Conservation (phyloP, 345 rosid genomes). For the Cardamine resedifolia region DNA sequence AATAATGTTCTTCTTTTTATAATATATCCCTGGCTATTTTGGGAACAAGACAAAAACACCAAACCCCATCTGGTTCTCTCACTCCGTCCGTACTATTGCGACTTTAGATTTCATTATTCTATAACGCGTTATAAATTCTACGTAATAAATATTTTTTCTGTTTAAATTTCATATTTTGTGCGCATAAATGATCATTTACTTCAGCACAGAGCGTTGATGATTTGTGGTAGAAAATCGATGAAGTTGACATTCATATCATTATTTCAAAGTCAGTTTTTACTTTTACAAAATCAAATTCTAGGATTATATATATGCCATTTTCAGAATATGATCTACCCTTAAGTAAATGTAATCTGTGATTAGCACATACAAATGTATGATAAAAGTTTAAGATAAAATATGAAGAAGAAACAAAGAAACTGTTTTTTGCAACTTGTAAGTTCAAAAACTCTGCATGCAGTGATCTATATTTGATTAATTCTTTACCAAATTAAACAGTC, state of each 20-base stretch:
- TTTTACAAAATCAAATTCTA: constrained; percentile 1
- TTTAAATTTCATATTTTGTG: constrained; percentile 6
- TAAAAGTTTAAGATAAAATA: neutral
- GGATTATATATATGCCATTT: constrained; percentile 15
- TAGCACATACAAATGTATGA: neutral
- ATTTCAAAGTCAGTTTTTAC: constrained; percentile 29
- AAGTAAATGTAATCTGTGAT: neutral
- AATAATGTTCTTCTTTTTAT: neutral
- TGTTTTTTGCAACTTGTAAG: neutral
- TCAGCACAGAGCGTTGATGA: constrained; percentile 5
- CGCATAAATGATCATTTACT: neutral
- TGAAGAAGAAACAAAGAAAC: neutral
- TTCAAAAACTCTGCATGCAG: constrained; percentile 1
- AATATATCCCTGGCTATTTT: neutral
- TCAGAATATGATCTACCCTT: neutral
- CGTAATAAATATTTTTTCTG: neutral
- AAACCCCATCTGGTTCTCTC: constrained; percentile 16
- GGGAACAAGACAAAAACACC: constrained; percentile 26
- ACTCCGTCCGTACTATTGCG: constrained; percentile 14
- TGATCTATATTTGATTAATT: constrained; percentile 23
- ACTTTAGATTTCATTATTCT: neutral
- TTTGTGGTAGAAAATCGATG: neutral
- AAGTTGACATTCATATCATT: constrained; percentile 25
- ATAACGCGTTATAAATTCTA: constrained; percentile 24
- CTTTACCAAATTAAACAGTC: constrained; percentile 22